A percentile compares a stretch with the other conserved stretches of the same genome.
phyloP scores from a whole-genome alignment of 495 filamentous ascomycete genomes.

The Penicillium ucsense region DNA sequence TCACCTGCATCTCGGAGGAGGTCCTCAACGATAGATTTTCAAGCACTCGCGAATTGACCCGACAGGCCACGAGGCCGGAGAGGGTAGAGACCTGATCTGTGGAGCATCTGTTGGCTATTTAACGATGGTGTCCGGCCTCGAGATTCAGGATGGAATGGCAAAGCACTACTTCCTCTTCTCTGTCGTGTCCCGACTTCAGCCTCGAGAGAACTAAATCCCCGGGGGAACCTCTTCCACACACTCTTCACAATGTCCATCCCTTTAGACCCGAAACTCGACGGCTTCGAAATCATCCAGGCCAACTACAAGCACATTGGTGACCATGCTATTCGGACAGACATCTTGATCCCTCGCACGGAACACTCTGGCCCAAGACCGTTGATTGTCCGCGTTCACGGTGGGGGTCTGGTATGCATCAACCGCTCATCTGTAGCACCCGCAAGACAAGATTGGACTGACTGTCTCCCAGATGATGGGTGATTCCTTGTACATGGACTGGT shows the following conservation, averaged over 20 bases:
- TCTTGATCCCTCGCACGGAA: slow-evolving; percentile 19
- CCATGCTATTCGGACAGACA: slow-evolving; percentile 25
- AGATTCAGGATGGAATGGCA: too few species aligned
- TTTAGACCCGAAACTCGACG: slow-evolving; percentile 13
- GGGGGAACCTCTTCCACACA: too few species aligned
- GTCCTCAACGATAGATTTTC: too few species aligned
- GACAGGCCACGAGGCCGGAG: too few species aligned
- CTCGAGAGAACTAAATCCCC: too few species aligned
- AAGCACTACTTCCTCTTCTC: too few species aligned
- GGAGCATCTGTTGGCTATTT: too few species aligned
- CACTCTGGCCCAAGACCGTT: slow-evolving; percentile 16
- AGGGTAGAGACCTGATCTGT: too few species aligned
- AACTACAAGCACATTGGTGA: slow-evolving; percentile 22
- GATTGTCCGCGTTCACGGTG: slow-evolving; percentile 25
- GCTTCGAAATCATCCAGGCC: slow-evolving; percentile 22
- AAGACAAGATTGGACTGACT: neutral
- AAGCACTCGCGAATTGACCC: too few species aligned
- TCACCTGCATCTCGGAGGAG: too few species aligned
- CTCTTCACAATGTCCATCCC: neutral
- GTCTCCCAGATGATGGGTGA: slow-evolving; percentile 19
- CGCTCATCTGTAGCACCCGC: neutral
- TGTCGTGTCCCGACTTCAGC: too few species aligned
- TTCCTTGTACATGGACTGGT: slow-evolving; percentile 20
- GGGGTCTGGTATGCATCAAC: slow-evolving; percentile 19
- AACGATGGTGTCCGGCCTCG: too few species aligned